Evolutionary conservation across 768 basidiomycete species (phyloP).

Genomic region (Leccinum broughii): DNA sequence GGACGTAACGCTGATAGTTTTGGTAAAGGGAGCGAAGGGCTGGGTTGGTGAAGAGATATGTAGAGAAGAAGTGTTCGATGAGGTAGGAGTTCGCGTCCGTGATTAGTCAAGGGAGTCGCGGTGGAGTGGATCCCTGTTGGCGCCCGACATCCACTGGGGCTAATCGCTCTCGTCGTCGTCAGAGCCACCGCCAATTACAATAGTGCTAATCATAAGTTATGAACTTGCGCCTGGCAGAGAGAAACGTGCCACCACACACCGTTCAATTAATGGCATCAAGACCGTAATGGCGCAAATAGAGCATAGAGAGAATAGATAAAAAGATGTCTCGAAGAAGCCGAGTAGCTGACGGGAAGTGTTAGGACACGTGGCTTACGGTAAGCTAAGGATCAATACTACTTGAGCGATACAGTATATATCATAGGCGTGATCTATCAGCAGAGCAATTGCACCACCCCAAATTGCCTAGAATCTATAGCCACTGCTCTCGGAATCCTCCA

Average conservation of each 20-base stretch:
- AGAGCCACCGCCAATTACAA: constrained; percentile 59
- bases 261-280: constrained; percentile 94
- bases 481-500: too few relatives aligned
- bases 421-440: too few relatives aligned
- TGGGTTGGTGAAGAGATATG: constrained; percentile 88
- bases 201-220: constrained; percentile 47
- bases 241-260: constrained; percentile 44
- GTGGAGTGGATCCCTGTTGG: constrained; percentile 34
- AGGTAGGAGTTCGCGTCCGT: constrained; percentile 89
- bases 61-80: constrained; percentile 87
- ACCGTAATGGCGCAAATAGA: constrained; percentile 78
- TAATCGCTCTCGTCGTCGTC: constrained; percentile 46
- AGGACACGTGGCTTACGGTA: too few relatives aligned
- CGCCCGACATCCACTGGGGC: constrained; percentile 37
- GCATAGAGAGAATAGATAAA: constrained; percentile 61
- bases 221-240: neutral
- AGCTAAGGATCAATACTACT: too few relatives aligned
- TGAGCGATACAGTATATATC: too few relatives aligned
- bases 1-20: constrained; percentile 39
- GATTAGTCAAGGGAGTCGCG: constrained; percentile 83
- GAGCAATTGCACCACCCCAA: too few relatives aligned
- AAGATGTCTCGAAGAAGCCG: constrained; percentile 68
- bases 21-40: constrained; percentile 84
- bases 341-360: constrained; percentile 60
- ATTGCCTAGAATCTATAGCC: too few relatives aligned